These are phyloP conservation scores for Rugonectria rugulosa DNA, from an alignment of 2,329 filamentous ascomycete genomes.

Conservation along the genomic window DNA sequence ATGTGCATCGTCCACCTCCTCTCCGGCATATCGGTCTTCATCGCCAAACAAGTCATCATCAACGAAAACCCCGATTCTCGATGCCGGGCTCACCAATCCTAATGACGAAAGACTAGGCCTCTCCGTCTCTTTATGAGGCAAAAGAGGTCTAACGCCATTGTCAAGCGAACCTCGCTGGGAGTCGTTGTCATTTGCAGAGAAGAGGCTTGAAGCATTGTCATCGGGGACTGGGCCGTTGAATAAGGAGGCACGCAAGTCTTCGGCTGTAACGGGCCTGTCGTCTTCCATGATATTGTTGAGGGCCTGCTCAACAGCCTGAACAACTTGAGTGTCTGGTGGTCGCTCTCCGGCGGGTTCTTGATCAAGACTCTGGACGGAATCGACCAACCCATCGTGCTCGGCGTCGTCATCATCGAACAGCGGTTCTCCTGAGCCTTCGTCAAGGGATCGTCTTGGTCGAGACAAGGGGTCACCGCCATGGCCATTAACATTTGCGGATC, in stretches of 20 bases:
- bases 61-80: conserved; percentile 89
- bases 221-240: conserved; percentile 54
- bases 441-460: conserved; percentile 71
- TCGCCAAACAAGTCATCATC: conserved; percentile 94
- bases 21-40: conserved; percentile 82
- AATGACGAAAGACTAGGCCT: conserved; percentile 92
- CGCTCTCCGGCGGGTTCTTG: conserved; percentile 65
- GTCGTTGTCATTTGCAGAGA: conserved; percentile 62
- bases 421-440: conserved; percentile 60
- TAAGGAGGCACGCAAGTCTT: conserved; percentile 71
- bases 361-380: conserved; percentile 82
- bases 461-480: conserved; percentile 50
- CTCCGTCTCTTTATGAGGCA: conserved; percentile 56
- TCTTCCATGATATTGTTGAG: conserved; percentile 92
- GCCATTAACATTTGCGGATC: conserved; percentile 46
- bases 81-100: conserved; percentile 86
- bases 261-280: conserved; percentile 68
- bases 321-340: conserved; percentile 77
- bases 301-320: conserved; percentile 91
- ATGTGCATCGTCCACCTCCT: conserved; percentile 69
- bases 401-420: conserved; percentile 85
- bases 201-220: conserved; percentile 55
- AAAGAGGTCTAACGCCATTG: conserved; percentile 41
- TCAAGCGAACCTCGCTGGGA: conserved; percentile 72
- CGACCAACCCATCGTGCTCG: conserved; percentile 73